Conservation (phyloP, 768 basidiomycete species). For the Dentipellis sp. region DNA sequence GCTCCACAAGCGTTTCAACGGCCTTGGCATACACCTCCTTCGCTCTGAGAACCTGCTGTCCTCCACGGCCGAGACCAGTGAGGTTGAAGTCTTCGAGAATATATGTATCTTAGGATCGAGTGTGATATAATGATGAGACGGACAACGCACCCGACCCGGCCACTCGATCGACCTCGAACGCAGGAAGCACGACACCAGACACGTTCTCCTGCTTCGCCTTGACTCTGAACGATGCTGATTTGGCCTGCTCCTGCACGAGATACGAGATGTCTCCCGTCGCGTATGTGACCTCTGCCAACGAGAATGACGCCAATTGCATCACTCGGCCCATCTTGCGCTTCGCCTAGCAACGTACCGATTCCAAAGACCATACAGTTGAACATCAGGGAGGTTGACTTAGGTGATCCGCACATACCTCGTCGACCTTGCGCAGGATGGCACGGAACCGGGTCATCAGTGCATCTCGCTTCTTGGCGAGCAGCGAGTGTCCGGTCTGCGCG, state of each 20-base stretch:
- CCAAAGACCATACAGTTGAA: neutral
- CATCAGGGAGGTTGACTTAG: neutral
- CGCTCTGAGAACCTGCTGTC: conserved; percentile 90
- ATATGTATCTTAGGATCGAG: neutral
- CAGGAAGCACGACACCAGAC: conserved; percentile 90
- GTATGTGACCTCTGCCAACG: conserved; percentile 97
- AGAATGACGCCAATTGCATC: conserved; percentile 98
- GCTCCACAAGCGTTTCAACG: conserved; percentile 92
- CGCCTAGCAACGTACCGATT: conserved; percentile 35
- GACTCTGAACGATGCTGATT: conserved; percentile 85
- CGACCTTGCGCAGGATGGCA: conserved; percentile 91
- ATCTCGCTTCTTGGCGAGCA: conserved; percentile 97
- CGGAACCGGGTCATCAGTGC: conserved; percentile 93
- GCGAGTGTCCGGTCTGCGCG: conserved; percentile 89
- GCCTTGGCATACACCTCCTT: conserved; percentile 98
- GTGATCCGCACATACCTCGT: conserved; percentile 56
- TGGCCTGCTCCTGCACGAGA: conserved; percentile 94
- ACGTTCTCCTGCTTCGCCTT: conserved; percentile 97
- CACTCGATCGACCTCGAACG: conserved; percentile 87
- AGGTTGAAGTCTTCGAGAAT: conserved; percentile 75
- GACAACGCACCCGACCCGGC: conserved; percentile 60
- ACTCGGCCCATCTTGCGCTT: conserved; percentile 99
- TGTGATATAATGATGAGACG: conserved; percentile 1
- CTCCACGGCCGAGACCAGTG: conserved; percentile 93
- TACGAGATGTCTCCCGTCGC: conserved; percentile 96